These are phyloP conservation scores for Chaetomiaceae sp. DNA, from an alignment of 2,329 filamentous ascomycete species.

Conservation along the genomic window DNA sequence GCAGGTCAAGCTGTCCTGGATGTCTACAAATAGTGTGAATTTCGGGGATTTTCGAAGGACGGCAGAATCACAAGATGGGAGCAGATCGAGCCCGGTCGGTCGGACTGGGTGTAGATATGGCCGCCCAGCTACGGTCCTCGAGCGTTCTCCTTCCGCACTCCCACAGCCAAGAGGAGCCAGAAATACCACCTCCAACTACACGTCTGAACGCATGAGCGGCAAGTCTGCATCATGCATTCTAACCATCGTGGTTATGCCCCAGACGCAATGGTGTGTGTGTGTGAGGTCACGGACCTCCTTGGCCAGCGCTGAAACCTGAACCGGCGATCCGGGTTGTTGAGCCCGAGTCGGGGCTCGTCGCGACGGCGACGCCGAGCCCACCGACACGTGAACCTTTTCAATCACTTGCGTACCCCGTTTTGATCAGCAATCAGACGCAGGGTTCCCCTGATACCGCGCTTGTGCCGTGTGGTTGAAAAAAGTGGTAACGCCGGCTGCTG, in stretches of 20 bases:
- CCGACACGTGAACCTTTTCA: neutral
- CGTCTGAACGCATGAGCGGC: conserved; percentile 1
- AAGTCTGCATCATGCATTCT: neutral
- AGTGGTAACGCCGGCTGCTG: too few species aligned
- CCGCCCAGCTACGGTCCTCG: too few species aligned
- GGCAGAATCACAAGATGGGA: too few species aligned
- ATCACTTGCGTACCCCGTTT: neutral
- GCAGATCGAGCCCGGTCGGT: too few species aligned
- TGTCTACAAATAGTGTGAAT: neutral
- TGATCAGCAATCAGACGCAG: too few species aligned
- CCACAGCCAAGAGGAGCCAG: too few species aligned
- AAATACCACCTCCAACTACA: too few species aligned
- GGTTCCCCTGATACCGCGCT: too few species aligned
- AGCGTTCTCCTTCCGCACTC: too few species aligned
- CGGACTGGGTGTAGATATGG: too few species aligned
- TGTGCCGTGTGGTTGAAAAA: too few species aligned
- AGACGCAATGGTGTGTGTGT: neutral
- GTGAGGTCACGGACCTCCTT: conserved; percentile 6
- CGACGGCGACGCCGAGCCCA: neutral
- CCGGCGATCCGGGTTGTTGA: neutral
- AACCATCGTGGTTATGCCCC: neutral
- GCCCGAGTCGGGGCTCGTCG: neutral
- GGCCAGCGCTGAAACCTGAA: neutral
- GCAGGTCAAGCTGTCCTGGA: neutral
- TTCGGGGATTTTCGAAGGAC: too few species aligned